Evolutionary conservation across 257 asterid species (phyloP).

Genomic region (Gentiana straminea): DNA sequence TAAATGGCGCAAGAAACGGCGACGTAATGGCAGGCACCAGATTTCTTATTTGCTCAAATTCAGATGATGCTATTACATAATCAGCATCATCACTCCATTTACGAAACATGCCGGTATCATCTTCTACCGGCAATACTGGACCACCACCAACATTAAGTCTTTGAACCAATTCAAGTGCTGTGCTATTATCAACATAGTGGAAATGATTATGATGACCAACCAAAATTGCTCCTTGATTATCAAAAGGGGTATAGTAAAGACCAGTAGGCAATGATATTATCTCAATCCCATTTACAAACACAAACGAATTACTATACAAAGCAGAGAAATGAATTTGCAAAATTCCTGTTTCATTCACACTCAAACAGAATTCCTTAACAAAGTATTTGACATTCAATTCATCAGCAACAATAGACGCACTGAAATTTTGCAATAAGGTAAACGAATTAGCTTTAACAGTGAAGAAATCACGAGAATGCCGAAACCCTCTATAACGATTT

Average conservation of each 20-base stretch:
- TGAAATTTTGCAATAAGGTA: slow-evolving; percentile 13
- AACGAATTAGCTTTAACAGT: neutral
- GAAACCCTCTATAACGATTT: slow-evolving; percentile 9
- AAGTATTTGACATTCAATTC: slow-evolving; percentile 13
- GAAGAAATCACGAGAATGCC: slow-evolving; percentile 9
- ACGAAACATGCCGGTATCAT: slow-evolving; percentile 41
- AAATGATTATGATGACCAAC: slow-evolving; percentile 35
- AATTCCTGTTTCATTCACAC: neutral
- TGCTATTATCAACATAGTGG: neutral
- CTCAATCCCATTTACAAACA: slow-evolving; percentile 53
- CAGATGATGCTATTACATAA: slow-evolving; percentile 21
- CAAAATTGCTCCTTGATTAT: slow-evolving; percentile 25
- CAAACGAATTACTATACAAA: slow-evolving; percentile 13
- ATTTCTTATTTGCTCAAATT: too few relatives aligned
- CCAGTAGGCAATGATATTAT: slow-evolving; percentile 25
- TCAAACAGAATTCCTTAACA: too few relatives aligned
- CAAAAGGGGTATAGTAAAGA: slow-evolving; percentile 32
- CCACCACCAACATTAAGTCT: too few relatives aligned
- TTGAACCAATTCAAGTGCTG: too few relatives aligned
- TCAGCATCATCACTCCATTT: slow-evolving; percentile 39
- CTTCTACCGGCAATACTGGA: slow-evolving; percentile 17
- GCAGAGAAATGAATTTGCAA: slow-evolving; percentile 30
- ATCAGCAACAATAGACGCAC: slow-evolving; percentile 17
- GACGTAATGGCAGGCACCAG: neutral
- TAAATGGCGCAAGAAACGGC: too few relatives aligned